Percentiles rank a stretch among this genome's conserved stretches.
These are phyloP conservation scores for Rhizopus stolonifer DNA, from an alignment of 371 early-diverging fungal species.

Conservation along the genomic window DNA sequence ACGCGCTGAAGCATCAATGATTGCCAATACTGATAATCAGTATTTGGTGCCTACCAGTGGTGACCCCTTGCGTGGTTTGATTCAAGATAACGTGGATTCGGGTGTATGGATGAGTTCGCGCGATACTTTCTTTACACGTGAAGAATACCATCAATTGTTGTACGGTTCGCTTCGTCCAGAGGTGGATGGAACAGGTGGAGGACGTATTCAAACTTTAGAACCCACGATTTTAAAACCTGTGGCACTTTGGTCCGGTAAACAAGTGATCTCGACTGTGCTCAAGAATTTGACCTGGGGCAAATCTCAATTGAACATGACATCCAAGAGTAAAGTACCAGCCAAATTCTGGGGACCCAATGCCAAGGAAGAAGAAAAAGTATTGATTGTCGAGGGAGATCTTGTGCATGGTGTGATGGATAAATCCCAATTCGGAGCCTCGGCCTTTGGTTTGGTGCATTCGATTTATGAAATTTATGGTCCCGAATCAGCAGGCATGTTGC, in stretches of 20 bases:
- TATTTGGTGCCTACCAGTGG: constrained; percentile 99
- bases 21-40: constrained; percentile 96
- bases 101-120: constrained; percentile 94
- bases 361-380: constrained; percentile 83
- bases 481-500: constrained; percentile 87
- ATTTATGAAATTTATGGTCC: constrained; percentile 97
- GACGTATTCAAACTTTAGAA: constrained; percentile 74
- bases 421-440: constrained; percentile 93
- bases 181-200: constrained; percentile 65
- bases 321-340: constrained; percentile 87
- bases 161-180: constrained; percentile 84
- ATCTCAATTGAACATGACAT: constrained; percentile 81
- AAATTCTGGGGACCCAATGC: constrained; percentile 91
- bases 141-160: constrained; percentile 94
- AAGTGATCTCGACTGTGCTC: constrained; percentile 90
- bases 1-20: constrained; percentile 93
- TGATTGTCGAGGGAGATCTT: constrained; percentile 89
- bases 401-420: constrained; percentile 98
- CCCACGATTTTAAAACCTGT: constrained; percentile 90
- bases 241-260: constrained; percentile 98
- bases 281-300: constrained; percentile 66
- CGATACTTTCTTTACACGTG: constrained; percentile 88
- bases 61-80: constrained; percentile 98
- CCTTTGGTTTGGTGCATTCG: constrained; percentile 96
- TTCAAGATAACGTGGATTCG: constrained; percentile 99